Percentiles rank a stretch among this genome's conserved stretches.
Conservation (phyloP, 352 stramenopile species). For the Phytophthora pistaciae region DNA sequence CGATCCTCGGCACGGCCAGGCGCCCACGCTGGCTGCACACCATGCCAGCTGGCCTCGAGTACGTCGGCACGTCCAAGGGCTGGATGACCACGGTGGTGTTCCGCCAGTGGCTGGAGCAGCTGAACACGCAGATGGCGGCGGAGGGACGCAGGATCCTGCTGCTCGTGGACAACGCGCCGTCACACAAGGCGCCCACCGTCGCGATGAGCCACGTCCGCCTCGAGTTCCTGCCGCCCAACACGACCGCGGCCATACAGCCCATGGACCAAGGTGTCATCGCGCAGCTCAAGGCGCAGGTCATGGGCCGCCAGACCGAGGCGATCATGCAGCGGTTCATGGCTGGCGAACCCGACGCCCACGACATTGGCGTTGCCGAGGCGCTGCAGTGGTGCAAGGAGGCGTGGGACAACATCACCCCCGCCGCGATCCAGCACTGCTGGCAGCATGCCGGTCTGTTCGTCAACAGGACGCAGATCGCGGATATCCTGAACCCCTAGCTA, state of each 20-base stretch:
- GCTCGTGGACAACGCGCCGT: background rate
- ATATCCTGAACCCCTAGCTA: background rate
- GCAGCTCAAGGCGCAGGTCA: background rate
- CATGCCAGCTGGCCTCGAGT: background rate
- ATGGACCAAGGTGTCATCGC: conserved; percentile 2
- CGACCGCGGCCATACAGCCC: conserved; percentile 3
- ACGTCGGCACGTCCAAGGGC: conserved; percentile 4
- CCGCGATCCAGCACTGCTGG: background rate
- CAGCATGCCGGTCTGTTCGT: background rate
- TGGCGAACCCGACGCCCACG: background rate
- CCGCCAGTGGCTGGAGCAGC: background rate
- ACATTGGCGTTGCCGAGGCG: background rate
- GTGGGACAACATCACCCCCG: background rate
- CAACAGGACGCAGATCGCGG: background rate
- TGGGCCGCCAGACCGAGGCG: background rate
- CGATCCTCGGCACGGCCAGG: background rate
- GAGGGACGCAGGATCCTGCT: background rate
- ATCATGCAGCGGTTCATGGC: background rate
- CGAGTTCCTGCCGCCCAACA: conserved; percentile 4
- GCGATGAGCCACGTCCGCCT: background rate
- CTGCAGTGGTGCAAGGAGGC: background rate
- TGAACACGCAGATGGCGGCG: conserved; percentile 2
- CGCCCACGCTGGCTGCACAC: background rate
- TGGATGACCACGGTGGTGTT: conserved; percentile 15
- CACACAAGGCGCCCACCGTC: background rate